Base-by-base conservation (phyloP, 1,284 basidiomycete species). In the Cutaneotrichosporon curvatum region DNA sequence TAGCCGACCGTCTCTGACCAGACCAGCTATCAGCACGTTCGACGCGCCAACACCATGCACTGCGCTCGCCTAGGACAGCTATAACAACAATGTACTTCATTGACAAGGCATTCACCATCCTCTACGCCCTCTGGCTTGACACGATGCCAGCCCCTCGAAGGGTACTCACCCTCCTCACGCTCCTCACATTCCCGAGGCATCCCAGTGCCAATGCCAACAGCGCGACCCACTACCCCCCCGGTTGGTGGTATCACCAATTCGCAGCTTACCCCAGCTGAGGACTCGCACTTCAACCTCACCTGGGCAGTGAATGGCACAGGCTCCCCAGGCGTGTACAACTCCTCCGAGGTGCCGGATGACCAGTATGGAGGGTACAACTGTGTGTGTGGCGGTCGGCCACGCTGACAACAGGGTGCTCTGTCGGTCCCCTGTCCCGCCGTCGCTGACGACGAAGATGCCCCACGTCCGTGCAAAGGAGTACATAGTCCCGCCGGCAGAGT, bases 351-450 rank as follows among this genome's bases (percentile, higher is more conserved):
- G 2, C 53, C 62, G 0, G 56, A 59, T 37, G 45, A 48, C 4
- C 18, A 52, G 37, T 68, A 65, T 50, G 62, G 63, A 0, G 38
- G 16, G 16, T 67, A 66, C 48, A 63, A 64, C 43, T 67, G 65
- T 65, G 23, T 37, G 62, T 35, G 14, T 4, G 4, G 4, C 8
- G 12, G 14, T 4, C 3, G 3, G 33, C 31, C 18, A 10, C 37
- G 23, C 37, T 41, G 25, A 48, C 33, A 11, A 12, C 19, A 55
- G 48, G 51, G 53, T 52, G 49, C 39, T 37, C 37, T 28, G 53
- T 58, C 37, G 30, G 50, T 45, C n/a, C 2, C n/a, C 19, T 34
- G 22, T n/a, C 20, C 31, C 7, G 32, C 19, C 35, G 34, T 20
- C 19, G 21, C 1, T 23, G 14, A 3, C 18, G 25, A 0, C 18